A percentile compares a stretch with the other conserved stretches of the same genome.
Conservation (phyloP, 345 rosid species). For the Populus simonii region DNA sequence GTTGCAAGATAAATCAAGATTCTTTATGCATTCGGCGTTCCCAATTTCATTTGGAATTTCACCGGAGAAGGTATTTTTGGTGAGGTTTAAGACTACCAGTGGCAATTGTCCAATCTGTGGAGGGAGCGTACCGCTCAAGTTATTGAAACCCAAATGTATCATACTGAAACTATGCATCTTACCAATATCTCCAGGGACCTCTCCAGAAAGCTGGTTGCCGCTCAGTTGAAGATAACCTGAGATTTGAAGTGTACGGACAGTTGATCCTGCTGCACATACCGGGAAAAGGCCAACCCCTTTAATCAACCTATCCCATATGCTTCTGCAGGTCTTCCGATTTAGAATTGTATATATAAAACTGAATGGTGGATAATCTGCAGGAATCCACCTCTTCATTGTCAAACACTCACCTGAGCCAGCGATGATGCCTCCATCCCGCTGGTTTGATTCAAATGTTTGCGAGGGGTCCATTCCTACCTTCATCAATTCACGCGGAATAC, state of each 20-base stretch:
- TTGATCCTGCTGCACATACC: slow-evolving; percentile 44
- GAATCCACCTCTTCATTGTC: slow-evolving; percentile 88
- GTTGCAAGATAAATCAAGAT: slow-evolving; percentile 79
- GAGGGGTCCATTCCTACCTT: slow-evolving; percentile 56
- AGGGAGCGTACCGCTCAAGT: slow-evolving; percentile 57
- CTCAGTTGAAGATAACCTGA: slow-evolving; percentile 81
- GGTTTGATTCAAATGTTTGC: slow-evolving; percentile 54
- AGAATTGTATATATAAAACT: slow-evolving; percentile 64
- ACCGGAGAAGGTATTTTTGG: slow-evolving; percentile 56
- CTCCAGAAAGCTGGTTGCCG: slow-evolving; percentile 67
- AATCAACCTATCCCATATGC: slow-evolving; percentile 69
- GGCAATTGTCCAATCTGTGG: slow-evolving; percentile 53
- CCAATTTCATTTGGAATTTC: slow-evolving; percentile 68
- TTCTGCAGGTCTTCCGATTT: slow-evolving; percentile 65
- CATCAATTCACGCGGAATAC: slow-evolving; percentile 53
- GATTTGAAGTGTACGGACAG: slow-evolving; percentile 32
- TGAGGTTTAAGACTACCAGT: slow-evolving; percentile 70
- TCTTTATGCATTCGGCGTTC: slow-evolving; percentile 56
- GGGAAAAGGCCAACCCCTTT: slow-evolving; percentile 69
- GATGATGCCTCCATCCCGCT: slow-evolving; percentile 23
- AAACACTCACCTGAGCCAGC: slow-evolving; percentile 78
- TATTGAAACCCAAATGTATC: slow-evolving; percentile 68
- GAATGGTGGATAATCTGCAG: slow-evolving; percentile 89
- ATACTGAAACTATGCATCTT: slow-evolving; percentile 60
- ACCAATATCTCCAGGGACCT: slow-evolving; percentile 55